phyloP scores from a whole-genome alignment of 345 rosid genomes.

The Linum trigynum region DNA sequence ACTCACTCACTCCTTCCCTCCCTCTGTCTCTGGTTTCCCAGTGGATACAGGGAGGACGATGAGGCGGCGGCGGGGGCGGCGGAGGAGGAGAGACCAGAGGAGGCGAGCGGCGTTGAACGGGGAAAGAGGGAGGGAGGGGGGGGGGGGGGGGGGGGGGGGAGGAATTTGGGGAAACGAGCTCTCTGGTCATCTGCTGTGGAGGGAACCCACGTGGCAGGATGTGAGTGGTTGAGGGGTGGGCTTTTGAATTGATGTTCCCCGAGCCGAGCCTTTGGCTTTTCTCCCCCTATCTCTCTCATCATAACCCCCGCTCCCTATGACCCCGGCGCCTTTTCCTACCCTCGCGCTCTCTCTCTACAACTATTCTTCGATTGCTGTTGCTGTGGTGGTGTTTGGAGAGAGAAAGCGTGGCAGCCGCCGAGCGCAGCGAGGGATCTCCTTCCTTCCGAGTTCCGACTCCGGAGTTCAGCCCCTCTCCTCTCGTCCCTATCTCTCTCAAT shows the following conservation, averaged over 20 bases:
- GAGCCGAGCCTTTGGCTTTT: background rate
- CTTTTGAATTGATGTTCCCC: background rate
- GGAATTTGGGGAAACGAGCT: background rate
- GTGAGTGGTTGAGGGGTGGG: background rate
- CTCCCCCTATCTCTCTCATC: background rate
- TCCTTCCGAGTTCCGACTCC: background rate
- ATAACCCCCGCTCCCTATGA: background rate
- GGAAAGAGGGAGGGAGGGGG: background rate
- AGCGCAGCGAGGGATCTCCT: background rate
- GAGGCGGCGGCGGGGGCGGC: background rate
- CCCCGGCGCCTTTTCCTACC: background rate
- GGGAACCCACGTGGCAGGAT: background rate
- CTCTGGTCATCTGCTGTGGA: background rate
- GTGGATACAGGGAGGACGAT: background rate
- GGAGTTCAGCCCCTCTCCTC: background rate
- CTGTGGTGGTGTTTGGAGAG: background rate
- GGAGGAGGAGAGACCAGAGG: background rate
- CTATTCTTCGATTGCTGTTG: background rate
- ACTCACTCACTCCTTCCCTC: background rate
- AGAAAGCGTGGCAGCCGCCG: too few species aligned
- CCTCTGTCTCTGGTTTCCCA: background rate
- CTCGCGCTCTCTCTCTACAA: conserved; percentile 3
- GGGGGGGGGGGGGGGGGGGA: background rate
- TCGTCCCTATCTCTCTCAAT: conserved; percentile 1
- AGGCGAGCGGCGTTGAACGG: background rate